Conservation (phyloP, 2,329 filamentous ascomycete genomes). For the Lachnellula cervina region DNA sequence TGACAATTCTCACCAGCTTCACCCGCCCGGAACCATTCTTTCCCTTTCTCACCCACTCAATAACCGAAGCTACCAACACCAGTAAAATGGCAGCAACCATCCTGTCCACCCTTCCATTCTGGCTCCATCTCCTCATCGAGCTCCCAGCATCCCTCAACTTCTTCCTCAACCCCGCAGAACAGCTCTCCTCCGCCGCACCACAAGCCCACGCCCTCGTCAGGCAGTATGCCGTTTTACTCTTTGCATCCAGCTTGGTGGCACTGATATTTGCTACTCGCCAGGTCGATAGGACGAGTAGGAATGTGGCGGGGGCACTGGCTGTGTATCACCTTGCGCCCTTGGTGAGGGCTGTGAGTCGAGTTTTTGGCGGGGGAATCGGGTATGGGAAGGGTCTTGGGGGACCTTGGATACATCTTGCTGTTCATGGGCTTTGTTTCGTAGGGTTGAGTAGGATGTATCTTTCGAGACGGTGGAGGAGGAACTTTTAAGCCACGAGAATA, state of each 20-base stretch:
- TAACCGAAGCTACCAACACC: neutral
- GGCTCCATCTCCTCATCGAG: slow-evolving; percentile 34
- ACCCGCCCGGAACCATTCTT: neutral
- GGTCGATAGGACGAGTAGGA: slow-evolving; percentile 27
- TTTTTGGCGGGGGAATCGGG: slow-evolving; percentile 4
- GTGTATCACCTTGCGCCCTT: slow-evolving; percentile 34
- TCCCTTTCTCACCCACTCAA: neutral
- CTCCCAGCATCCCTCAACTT: slow-evolving; percentile 35
- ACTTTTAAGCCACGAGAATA: neutral
- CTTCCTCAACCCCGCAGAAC: slow-evolving; percentile 31
- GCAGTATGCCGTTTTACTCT: slow-evolving; percentile 36
- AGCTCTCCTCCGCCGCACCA: slow-evolving; percentile 29
- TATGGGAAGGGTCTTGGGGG: slow-evolving; percentile 18
- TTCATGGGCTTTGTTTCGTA: slow-evolving; percentile 19
- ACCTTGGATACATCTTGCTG: slow-evolving; percentile 24
- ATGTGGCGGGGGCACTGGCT: slow-evolving; percentile 32
- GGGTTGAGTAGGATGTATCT: neutral
- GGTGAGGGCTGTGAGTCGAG: slow-evolving; percentile 24
- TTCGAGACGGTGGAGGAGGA: neutral
- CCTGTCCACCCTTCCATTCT: slow-evolving; percentile 18
- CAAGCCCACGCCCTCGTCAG: slow-evolving; percentile 33
- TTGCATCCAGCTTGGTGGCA: slow-evolving; percentile 33
- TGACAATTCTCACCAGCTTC: too few relatives aligned
- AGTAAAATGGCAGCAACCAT: neutral
- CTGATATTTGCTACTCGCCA: slow-evolving; percentile 28